Base-by-base conservation (phyloP, 2,329 filamentous ascomycete genomes). In the Aureobasidium uvarum region DNA sequence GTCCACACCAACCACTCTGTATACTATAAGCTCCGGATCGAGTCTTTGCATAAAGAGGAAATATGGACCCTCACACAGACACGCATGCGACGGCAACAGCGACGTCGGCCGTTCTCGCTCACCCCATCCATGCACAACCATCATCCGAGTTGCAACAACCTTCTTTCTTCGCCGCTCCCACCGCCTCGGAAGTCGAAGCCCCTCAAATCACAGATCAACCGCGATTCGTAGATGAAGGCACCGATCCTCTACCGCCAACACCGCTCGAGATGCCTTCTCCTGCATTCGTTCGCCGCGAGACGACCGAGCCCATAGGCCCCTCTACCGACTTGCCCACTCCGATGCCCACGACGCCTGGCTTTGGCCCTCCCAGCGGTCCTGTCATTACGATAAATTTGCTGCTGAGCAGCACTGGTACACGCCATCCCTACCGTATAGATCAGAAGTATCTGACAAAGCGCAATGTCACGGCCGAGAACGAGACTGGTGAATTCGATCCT, bases 361-460 rank as follows among this genome's bases (percentile, higher is more conserved):
- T 62, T 67, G 31, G 67, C 80, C 8, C 80, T 84, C 69, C 69
- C 11, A 69, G 69, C 4, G 76, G 77, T 5, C 77, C 79, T 3
- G 75, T 78, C 7, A 86, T 91, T 74, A 84, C 85, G 68, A 96
- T 98, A 70, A 96, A 91, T 62, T 82, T 98, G 43, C 84, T 97
- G 43, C 84, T 96, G 65, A 74, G 70, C 1, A 91, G 89, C 0
- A 92, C 84, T 0, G 93, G 93, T 50, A 89, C 90, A 43, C 84
- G 92, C 68, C 92, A 97, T 77, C 92, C 92, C 0, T 96, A 96
- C 78, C 92, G 89, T 74, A 89, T 98, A 70, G 91, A 96, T 76
- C 89, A 91, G 72, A 91, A 87, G 74, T 97, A 97, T 73, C 81
- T 98, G 64, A 83, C 83, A 63, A 92, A 93, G 77, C 86, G 92